Conservation (phyloP, 208 protist species). For the Phytomonas francai region DNA sequence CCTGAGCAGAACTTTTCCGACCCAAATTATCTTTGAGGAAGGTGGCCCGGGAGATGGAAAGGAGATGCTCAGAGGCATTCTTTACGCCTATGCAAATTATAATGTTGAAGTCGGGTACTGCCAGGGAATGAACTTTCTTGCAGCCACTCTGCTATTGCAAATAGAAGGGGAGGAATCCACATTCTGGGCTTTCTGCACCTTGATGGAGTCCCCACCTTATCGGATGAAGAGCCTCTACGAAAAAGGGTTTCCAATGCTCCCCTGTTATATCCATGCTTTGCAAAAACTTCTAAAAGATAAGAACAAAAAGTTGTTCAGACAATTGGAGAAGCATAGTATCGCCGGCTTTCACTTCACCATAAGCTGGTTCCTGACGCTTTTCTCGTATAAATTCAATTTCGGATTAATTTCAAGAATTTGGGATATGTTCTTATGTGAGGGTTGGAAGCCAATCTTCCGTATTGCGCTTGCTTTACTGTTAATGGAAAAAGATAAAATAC, state of each 20-base stretch:
- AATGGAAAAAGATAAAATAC: constrained; percentile 37
- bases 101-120: constrained; percentile 77
- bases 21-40: constrained; percentile 56
- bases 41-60: constrained; percentile 29
- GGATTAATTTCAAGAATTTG: constrained; percentile 72
- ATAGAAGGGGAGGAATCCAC: constrained; percentile 73
- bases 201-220: constrained; percentile 76
- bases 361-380: constrained; percentile 86
- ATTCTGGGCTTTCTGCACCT: constrained; percentile 77
- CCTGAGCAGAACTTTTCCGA: constrained; percentile 82
- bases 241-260: constrained; percentile 69
- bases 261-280: constrained; percentile 60
- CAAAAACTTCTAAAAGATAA: constrained; percentile 44
- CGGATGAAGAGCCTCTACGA: constrained; percentile 51
- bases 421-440: constrained; percentile 91
- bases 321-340: constrained; percentile 32
- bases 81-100: constrained; percentile 72
- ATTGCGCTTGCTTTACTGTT: constrained; percentile 73
- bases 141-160: constrained; percentile 69
- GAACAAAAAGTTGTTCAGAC: constrained; percentile 26
- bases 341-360: constrained; percentile 56
- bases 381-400: constrained; percentile 81
- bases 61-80: constrained; percentile 53
- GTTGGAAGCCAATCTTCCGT: constrained; percentile 88
- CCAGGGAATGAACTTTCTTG: constrained; percentile 90